Base-by-base conservation (phyloP, 805 yeast species). In the Nakazawaea pomicola region DNA sequence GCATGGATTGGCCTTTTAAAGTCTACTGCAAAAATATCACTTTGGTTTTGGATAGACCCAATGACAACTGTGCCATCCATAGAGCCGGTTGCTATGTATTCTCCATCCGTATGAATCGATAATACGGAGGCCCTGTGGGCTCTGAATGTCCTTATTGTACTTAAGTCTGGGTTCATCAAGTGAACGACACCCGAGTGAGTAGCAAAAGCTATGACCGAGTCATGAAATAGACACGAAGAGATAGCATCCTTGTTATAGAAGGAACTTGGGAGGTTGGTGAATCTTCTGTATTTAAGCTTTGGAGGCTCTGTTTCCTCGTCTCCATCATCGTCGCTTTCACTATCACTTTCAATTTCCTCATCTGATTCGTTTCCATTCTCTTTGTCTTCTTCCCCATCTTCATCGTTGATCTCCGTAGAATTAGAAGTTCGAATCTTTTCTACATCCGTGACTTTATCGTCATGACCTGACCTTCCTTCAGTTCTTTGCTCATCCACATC, bases 21-120 rank as follows among this genome's bases (percentile, higher is more conserved):
- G 59, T 90, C 95, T 50, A 76, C 82, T 2, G 88, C 89, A 0
- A 72, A 67, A 2, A 83, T 76, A 50, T 83, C 93, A 4, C 67
- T 62, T 15, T 75, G 76, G 47, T 82, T 84, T 1, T 48, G 44
- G 1, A 86, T 64, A 2, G 89, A 74, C 0, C 96, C 93, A 4
- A 88, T 74, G 1, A 88, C 88, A 0, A 91, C 83, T 0, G 95
- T 84, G 0, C 99, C 99, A 56, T 93, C 99, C 67, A 91, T 81
- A 0, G 97, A 88, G 0, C 90, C 96, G 0, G 95, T 80, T 0
- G 93, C 95, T 45, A 93, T 77, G 52, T 72, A 78, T 7, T 61
- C 61, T 0, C 95, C 93, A 53, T 87, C 95, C 1, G 83, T 70
- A 40, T 80, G 76, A 0, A 88, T 68, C 0, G 87, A 76, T 31